Evolutionary conservation across 139 green algal genomes (phyloP), one percentile per base, ranked within the genome.

Genomic region (Parachlorella kessleri): DNA sequence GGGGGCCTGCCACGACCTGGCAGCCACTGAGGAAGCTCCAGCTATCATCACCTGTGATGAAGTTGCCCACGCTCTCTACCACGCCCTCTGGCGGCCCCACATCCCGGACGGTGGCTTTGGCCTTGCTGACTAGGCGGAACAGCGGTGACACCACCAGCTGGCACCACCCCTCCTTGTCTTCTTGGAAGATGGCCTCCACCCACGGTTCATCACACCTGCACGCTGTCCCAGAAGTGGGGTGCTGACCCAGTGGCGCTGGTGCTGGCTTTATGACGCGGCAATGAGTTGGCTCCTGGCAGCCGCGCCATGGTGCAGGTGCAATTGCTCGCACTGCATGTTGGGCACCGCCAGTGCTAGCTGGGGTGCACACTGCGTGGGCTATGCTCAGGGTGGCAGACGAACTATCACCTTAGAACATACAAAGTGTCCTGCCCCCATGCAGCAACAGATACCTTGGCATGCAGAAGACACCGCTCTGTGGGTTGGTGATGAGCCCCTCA

Each of bases 91-190:
- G 85, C 3, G 72, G 38, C 7, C 93, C 93, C 32, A 97, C 77
- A 6, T 96, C 87, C 36, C 91, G 75, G 23, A 97, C 85, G n/a
- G 75, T 79, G 39, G 84, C 83, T 14, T 84, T 83, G 28, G 82
- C 75, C 66, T 91, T 90, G 72, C 79, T 85, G 10, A 90, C 95
- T 53, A 97, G 88, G 66, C 90, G 85, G 70, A 91, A 81, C 37
- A 97, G 84, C 1, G 93, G 89, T 0, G 89, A 79, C 28, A 95
- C 93, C 3, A 97, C 82, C 26, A 97, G 66, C 83, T 59, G 48
- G 48, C 48, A 59, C 14, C 48, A 18, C 33, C 90, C 90, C 72
- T 92, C 89, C 8, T 72, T 69, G 2, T 65, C 41, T 35, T 86
- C 76, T 35, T 86, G 75, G 77, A 91, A 95, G 30, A 93, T 83